phyloP scores from a whole-genome alignment of 129 eudicot genomes.

The Flaveria linearis region DNA sequence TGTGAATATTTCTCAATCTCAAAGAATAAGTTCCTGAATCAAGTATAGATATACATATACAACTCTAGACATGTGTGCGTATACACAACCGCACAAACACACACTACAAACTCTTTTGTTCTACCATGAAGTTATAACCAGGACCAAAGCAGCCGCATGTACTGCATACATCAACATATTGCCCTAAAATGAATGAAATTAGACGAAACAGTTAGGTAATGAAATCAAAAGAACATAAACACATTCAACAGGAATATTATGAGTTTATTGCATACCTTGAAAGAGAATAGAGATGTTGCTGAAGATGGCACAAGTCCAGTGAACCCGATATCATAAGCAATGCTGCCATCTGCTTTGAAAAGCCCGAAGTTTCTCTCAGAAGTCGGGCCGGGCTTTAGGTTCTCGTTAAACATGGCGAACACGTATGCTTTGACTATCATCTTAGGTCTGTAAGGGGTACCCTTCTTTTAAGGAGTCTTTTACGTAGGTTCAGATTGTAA shows the following conservation, averaged over 20 bases:
- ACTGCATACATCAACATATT: constrained; percentile 39
- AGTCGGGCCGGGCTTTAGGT: constrained; percentile 90
- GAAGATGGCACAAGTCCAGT: constrained; percentile 72
- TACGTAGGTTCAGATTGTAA: constrained; percentile 62
- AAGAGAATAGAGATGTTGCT: constrained; percentile 44
- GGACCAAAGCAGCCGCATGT: constrained; percentile 34
- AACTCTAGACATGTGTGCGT: constrained; percentile 1
- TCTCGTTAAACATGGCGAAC: constrained; percentile 88
- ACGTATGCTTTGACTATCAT: constrained; percentile 63
- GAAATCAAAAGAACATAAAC: background rate
- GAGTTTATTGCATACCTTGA: constrained; percentile 47
- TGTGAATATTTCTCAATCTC: constrained; percentile 24
- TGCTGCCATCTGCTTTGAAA: constrained; percentile 89
- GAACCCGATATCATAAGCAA: constrained; percentile 75
- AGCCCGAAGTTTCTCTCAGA: constrained; percentile 91
- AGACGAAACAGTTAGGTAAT: constrained; percentile 9
- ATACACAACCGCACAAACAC: background rate
- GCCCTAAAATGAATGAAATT: constrained; percentile 16
- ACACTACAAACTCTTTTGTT: constrained; percentile 19
- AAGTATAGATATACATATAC: constrained; percentile 15
- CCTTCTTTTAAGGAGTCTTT: constrained; percentile 65
- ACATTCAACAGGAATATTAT: background rate
- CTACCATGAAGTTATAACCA: constrained; percentile 29
- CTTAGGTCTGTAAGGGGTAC: constrained; percentile 85
- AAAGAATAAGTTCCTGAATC: constrained; percentile 31